These are phyloP conservation scores for Juncus effusus DNA, from an alignment of 176 grass and related monocot genomes.

Conservation along the genomic window DNA sequence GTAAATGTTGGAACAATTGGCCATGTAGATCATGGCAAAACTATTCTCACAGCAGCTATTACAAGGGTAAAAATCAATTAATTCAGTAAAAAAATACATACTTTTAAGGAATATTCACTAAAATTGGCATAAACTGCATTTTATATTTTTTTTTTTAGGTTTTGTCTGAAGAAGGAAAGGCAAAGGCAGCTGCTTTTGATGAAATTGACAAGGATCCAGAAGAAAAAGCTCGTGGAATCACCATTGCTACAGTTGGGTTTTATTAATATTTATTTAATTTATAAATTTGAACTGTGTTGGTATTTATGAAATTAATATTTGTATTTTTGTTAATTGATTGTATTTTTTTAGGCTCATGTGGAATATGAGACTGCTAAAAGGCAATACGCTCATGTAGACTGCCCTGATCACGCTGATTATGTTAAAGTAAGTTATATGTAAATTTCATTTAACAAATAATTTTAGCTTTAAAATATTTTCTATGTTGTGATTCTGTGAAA, in stretches of 20 bases:
- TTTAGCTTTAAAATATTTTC: no score
- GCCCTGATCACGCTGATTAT: slow-evolving; percentile 74
- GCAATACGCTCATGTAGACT: slow-evolving; percentile 85
- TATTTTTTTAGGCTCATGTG: slow-evolving; percentile 57
- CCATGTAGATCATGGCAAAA: slow-evolving; percentile 83
- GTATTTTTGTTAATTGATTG: not conserved
- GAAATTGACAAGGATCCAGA: slow-evolving; percentile 80
- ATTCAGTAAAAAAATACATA: not conserved
- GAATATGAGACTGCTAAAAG: slow-evolving; percentile 76
- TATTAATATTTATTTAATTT: not conserved
- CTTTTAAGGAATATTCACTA: no score
- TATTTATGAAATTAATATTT: no score
- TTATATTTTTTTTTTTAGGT: slow-evolving; percentile 33
- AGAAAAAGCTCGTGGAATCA: slow-evolving; percentile 86
- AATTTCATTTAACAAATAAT: no score
- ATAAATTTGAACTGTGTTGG: not conserved
- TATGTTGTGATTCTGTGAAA: no score
- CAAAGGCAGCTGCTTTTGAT: slow-evolving; percentile 68
- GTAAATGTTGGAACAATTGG: slow-evolving; percentile 86
- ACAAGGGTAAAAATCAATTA: slow-evolving; percentile 49
- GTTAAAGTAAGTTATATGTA: slow-evolving; percentile 57
- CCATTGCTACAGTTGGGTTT: slow-evolving; percentile 61
- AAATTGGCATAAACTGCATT: not conserved
- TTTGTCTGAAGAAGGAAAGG: slow-evolving; percentile 49
- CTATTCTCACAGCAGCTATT: slow-evolving; percentile 73